Conservation (phyloP, 2,329 filamentous ascomycete species). For the Chlorencoelia australis region DNA sequence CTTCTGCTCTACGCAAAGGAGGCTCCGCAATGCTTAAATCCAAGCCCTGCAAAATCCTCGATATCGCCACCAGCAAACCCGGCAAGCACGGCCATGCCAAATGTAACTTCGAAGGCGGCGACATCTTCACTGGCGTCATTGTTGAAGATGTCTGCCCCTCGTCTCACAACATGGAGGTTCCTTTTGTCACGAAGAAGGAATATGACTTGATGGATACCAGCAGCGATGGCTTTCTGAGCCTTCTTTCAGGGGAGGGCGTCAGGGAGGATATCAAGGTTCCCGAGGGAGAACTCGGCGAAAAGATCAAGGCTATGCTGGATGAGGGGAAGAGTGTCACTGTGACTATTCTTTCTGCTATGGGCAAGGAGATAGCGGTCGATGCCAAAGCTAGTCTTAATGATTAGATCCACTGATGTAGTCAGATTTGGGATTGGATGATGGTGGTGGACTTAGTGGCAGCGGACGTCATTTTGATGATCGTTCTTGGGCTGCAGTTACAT, state of each 20-base stretch:
- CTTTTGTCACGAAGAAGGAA: slow-evolving; percentile 4
- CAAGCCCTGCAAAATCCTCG: slow-evolving; percentile 4
- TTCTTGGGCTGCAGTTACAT: too few relatives aligned
- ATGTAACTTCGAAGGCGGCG: slow-evolving; percentile 1
- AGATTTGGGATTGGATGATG: too few relatives aligned
- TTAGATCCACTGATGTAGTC: too few relatives aligned
- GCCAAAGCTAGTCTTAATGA: too few relatives aligned
- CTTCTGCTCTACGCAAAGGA: slow-evolving; percentile 3
- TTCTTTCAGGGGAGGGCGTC: not conserved
- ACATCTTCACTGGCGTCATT: slow-evolving; percentile 5
- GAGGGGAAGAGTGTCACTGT: too few relatives aligned
- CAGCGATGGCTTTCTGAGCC: slow-evolving; percentile 3
- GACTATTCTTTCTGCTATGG: too few relatives aligned
- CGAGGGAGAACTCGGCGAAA: too few relatives aligned
- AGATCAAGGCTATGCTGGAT: too few relatives aligned
- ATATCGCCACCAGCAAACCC: slow-evolving; percentile 5
- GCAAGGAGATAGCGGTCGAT: too few relatives aligned
- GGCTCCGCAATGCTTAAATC: slow-evolving; percentile 4
- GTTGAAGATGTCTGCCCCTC: slow-evolving; percentile 3
- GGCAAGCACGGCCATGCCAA: slow-evolving; percentile 8
- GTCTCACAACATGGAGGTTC: slow-evolving; percentile 6
- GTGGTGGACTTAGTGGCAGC: too few relatives aligned
- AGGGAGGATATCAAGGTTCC: slow-evolving; percentile 7
- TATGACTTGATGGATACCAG: slow-evolving; percentile 2
- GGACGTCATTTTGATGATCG: too few relatives aligned